Evolutionary conservation across 164 flowering plant genomes (phyloP).

Genomic region (Umbilicus rupestris): DNA sequence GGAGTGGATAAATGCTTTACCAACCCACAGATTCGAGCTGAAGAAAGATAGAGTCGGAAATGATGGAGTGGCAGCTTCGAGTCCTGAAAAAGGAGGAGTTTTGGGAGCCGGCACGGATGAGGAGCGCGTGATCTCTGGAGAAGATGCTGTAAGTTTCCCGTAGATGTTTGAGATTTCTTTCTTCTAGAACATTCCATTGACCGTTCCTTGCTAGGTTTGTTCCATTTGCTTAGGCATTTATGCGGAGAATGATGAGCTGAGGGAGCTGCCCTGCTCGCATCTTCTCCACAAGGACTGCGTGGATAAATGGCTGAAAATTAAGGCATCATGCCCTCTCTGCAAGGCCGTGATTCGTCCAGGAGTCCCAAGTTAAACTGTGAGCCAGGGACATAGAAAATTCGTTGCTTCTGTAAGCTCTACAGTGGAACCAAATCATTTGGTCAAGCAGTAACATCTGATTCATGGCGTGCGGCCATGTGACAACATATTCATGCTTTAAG

Average conservation of each 20-base stretch:
- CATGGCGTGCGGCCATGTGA: too few species aligned
- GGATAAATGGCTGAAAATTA: conserved; percentile 63
- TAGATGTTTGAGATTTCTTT: too few species aligned
- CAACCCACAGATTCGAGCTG: conserved; percentile 58
- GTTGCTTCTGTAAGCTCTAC: too few species aligned
- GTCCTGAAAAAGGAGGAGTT: conserved; percentile 37
- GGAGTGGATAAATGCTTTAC: conserved; percentile 66
- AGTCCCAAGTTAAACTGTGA: not conserved
- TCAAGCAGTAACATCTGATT: too few species aligned
- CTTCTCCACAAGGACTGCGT: conserved; percentile 57
- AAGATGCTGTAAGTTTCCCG: conserved; percentile 58
- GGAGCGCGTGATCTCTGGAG: conserved; percentile 47
- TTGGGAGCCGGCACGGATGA: conserved; percentile 55
- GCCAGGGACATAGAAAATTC: too few species aligned
- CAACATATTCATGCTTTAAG: too few species aligned
- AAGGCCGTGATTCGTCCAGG: conserved; percentile 31
- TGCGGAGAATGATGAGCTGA: conserved; percentile 47
- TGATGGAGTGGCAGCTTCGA: conserved; percentile 24
- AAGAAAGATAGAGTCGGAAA: conserved; percentile 31
- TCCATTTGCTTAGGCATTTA: conserved; percentile 64
- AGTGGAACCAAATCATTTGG: too few species aligned
- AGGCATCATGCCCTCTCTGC: conserved; percentile 62
- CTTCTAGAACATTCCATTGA: not conserved
- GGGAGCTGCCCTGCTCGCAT: conserved; percentile 61
- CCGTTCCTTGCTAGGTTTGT: conserved; percentile 30